Conservation (phyloP, 371 early-diverging fungal species). For the Apophysomyces trapeziformis region DNA sequence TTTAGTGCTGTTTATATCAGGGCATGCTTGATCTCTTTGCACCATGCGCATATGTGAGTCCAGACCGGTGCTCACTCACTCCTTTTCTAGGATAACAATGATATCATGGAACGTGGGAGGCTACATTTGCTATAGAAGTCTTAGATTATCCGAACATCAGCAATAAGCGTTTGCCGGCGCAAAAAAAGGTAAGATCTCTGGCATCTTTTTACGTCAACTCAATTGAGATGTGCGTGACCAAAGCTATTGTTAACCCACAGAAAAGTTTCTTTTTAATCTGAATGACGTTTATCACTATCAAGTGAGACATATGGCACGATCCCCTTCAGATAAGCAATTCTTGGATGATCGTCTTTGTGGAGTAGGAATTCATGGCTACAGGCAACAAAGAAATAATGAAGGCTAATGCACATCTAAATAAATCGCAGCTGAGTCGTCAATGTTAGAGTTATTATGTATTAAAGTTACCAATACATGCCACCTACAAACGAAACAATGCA, state of each 20-base stretch:
- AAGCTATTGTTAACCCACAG: background rate
- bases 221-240: background rate
- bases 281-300: slow-evolving; percentile 12
- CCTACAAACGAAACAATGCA: slow-evolving; percentile 25
- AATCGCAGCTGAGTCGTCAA: slow-evolving; percentile 1
- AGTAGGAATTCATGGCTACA: slow-evolving; percentile 30
- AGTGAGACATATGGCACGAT: slow-evolving; percentile 33
- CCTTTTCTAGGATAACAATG: background rate
- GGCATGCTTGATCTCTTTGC: background rate
- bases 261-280: slow-evolving; percentile 13
- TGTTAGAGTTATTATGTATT: background rate
- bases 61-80: slow-evolving; percentile 5
- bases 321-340: slow-evolving; percentile 25
- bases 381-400: slow-evolving; percentile 46
- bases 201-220: slow-evolving; percentile 8
- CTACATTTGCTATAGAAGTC: background rate
- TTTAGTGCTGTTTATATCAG: slow-evolving; percentile 5
- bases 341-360: slow-evolving; percentile 14
- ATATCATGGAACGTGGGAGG: slow-evolving; percentile 4
- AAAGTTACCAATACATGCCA: slow-evolving; percentile 44
- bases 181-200: background rate
- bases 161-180: background rate
- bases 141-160: slow-evolving; percentile 3
- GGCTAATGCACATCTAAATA: slow-evolving; percentile 42
- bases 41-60: slow-evolving; percentile 1